Percentiles rank a stretch among this genome's conserved stretches.
Evolutionary conservation across 352 stramenopile species (phyloP).

Genomic region (Pythium aphanidermatum): DNA sequence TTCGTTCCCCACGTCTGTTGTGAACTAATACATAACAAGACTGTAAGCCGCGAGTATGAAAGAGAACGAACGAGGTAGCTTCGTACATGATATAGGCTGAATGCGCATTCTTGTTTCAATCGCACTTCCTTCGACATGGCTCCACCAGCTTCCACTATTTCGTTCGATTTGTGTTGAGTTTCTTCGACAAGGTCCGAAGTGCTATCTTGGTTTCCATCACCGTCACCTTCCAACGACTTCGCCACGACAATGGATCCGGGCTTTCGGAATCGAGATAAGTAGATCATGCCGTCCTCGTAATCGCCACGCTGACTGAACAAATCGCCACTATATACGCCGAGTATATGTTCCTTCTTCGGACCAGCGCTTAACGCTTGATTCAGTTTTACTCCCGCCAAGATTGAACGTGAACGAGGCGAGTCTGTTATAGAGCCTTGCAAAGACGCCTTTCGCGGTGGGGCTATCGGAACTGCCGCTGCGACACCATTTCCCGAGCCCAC

Average conservation of each 20-base stretch:
- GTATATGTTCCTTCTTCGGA: constrained; percentile 41
- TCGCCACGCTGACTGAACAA: constrained; percentile 80
- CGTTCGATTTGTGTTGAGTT: constrained; percentile 46
- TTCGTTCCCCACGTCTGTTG: constrained; percentile 57
- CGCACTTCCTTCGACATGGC: constrained; percentile 47
- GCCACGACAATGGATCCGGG: constrained; percentile 26
- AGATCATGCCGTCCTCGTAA: constrained; percentile 87
- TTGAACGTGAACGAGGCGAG: constrained; percentile 49
- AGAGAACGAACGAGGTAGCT: neutral
- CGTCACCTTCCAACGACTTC: constrained; percentile 13
- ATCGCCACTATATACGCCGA: constrained; percentile 64
- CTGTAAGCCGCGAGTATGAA: neutral
- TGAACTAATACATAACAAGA: constrained; percentile 40
- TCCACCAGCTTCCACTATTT: constrained; percentile 32
- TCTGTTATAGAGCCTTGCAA: constrained; percentile 23
- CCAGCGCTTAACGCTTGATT: constrained; percentile 19
- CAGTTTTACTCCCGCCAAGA: constrained; percentile 26
- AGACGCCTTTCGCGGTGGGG: constrained; percentile 31
- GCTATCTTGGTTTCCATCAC: constrained; percentile 34
- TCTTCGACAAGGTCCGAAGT: constrained; percentile 32
- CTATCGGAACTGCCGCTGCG: constrained; percentile 21
- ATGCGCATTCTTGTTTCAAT: constrained; percentile 76
- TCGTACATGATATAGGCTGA: constrained; percentile 73
- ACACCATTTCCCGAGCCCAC: neutral
- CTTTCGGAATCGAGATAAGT: constrained; percentile 75